phyloP scores from a whole-genome alignment of 768 basidiomycete species.

The Suillus hirtellus region DNA sequence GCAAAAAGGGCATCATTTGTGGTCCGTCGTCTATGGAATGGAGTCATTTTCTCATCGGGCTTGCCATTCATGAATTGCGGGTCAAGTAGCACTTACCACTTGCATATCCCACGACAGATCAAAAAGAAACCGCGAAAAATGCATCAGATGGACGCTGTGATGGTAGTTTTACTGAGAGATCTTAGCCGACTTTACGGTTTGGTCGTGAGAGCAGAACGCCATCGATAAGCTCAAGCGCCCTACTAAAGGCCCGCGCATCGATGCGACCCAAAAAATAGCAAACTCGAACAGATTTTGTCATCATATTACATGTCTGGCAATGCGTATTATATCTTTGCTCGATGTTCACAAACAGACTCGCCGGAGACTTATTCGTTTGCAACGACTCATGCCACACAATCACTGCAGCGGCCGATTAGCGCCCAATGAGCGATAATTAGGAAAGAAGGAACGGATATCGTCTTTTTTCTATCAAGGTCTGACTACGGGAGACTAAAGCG shows the following conservation, averaged over 20 bases:
- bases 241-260: neutral
- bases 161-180: neutral
- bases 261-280: no score
- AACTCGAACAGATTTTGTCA: neutral
- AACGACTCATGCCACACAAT: neutral
- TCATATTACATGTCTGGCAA: neutral
- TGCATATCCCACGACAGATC: neutral
- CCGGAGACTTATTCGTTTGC: neutral
- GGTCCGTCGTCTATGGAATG: neutral
- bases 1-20: no score
- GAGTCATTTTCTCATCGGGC: neutral
- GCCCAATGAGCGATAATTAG: neutral
- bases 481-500: neutral
- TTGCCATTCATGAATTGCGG: neutral
- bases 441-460: neutral
- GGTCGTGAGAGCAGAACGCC: neutral
- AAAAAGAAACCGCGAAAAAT: neutral
- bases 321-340: neutral
- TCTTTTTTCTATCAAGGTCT: neutral
- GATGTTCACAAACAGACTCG: neutral
- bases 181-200: neutral
- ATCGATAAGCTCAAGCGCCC: neutral
- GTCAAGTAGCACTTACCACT: neutral
- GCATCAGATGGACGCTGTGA: neutral
- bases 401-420: neutral